These are phyloP conservation scores for Pseudogymnoascus verrucosus DNA, from an alignment of 2,329 filamentous ascomycete genomes.

Conservation along the genomic window DNA sequence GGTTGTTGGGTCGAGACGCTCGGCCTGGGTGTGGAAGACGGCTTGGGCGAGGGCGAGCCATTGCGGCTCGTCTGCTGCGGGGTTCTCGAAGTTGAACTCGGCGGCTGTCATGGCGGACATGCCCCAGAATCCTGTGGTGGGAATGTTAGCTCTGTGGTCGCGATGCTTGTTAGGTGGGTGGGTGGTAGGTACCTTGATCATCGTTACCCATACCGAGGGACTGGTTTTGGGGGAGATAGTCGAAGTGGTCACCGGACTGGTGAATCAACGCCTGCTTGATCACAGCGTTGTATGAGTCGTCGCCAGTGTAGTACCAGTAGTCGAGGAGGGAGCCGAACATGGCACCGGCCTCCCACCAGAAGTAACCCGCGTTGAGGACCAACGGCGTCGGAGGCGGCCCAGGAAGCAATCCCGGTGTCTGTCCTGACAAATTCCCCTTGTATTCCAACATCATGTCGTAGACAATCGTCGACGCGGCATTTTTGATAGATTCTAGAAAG, in stretches of 20 bases:
- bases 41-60: constrained; percentile 69
- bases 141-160: background rate
- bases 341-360: constrained; percentile 63
- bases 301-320: constrained; percentile 75
- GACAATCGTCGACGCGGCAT: constrained; percentile 29
- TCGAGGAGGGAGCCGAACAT: constrained; percentile 63
- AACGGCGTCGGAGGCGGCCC: constrained; percentile 16
- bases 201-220: constrained; percentile 56
- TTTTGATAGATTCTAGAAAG: constrained; percentile 32
- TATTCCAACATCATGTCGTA: constrained; percentile 46
- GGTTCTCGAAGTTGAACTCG: constrained; percentile 55
- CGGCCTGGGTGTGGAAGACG: constrained; percentile 70
- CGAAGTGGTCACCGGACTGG: constrained; percentile 61
- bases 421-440: constrained; percentile 39
- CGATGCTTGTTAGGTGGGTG: background rate
- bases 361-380: constrained; percentile 29
- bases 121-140: constrained; percentile 51
- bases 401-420: constrained; percentile 42
- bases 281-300: constrained; percentile 45
- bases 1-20: constrained; percentile 57
- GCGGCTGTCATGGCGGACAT: constrained; percentile 62
- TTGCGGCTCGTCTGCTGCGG: constrained; percentile 45
- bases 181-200: constrained; percentile 42
- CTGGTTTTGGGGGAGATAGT: constrained; percentile 72
- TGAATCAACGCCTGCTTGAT: constrained; percentile 61